Evolutionary conservation across 768 basidiomycete species (phyloP), one percentile per base, ranked within the genome.

Genomic region (Hypholoma fasciculare): DNA sequence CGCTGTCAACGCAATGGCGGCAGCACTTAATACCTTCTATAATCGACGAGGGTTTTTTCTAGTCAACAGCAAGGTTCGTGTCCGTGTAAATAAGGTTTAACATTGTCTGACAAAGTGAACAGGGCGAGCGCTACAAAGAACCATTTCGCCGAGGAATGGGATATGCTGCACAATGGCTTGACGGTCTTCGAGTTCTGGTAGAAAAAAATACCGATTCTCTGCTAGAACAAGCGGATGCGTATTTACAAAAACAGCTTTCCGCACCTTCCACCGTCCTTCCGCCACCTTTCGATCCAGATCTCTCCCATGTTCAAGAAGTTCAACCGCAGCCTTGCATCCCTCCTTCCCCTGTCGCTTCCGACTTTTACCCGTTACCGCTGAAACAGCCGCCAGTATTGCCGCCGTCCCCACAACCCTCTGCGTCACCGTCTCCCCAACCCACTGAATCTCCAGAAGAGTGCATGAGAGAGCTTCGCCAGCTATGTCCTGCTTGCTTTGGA

Each of bases 401-500:
- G 9, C 30, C 30, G 9, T 34, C 30, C 1, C 9, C 30, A 2
- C 30, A 6, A 34, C 30, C 30, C 6, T 9, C 30, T 34, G 30
- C n/a, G n/a, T n/a, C n/a, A n/a, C 30, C 30, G 9, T 34, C 30
- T 3, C 9, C 30, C 6, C 30, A 6, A 34, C 30, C 30, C 6
- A 1, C 30, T 34, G 30, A 7, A 34, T 34, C 30, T 34, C 30
- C 30, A 34, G 30, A 34, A 34, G 62, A 65, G 26, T 64, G 63
- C 48, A 52, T 63, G 2, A 46, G 62, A 23, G 23, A 71, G 1
- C 57, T 78, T 2, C 69, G 66, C 16, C 60, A 68, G 19, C 62
- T 69, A 2, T 72, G 68, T 43, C 71, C 75, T 0, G 69, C 71
- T 0, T 79, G 75, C 46, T 77, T 75, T 54, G 70, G 67, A 0